Evolutionary conservation across 1,284 basidiomycete genomes (phyloP).

Genomic region (Cryptococcus maquisensis): DNA sequence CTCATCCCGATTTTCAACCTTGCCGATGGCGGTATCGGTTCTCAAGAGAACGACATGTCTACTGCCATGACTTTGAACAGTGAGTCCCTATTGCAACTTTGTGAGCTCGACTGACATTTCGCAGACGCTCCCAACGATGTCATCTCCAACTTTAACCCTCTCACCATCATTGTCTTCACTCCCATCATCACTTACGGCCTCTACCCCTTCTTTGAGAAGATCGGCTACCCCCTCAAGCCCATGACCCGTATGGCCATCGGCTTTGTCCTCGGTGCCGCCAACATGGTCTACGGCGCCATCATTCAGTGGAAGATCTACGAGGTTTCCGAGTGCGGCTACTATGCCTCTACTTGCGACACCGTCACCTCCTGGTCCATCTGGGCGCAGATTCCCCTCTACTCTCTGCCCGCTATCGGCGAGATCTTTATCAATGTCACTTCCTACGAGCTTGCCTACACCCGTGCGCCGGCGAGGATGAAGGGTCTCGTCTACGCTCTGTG

Average conservation of each 20-base stretch:
- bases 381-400: conserved; percentile 51
- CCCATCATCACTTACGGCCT: conserved; percentile 50
- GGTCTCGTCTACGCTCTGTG: conserved; percentile 46
- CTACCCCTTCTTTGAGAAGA: conserved; percentile 49
- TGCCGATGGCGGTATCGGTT: conserved; percentile 51
- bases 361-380: conserved; percentile 41
- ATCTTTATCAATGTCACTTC: conserved; percentile 53
- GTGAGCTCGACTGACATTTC: not conserved
- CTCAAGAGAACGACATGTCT: conserved; percentile 47
- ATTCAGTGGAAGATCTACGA: conserved; percentile 53
- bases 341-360: conserved; percentile 43
- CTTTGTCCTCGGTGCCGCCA: conserved; percentile 42
- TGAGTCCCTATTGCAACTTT: not conserved
- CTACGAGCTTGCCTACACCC: conserved; percentile 53
- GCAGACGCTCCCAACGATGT: conserved; percentile 50
- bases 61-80: conserved; percentile 47
- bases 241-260: conserved; percentile 38
- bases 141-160: conserved; percentile 51
- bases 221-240: conserved; percentile 39
- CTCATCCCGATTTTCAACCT: conserved; percentile 52
- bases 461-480: conserved; percentile 50
- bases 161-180: conserved; percentile 50
- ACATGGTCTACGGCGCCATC: conserved; percentile 50
- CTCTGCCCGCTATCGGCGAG: conserved; percentile 52
- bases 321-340: conserved; percentile 48